phyloP scores from a whole-genome alignment of 768 basidiomycete species.

The Pleurotus platypus region DNA sequence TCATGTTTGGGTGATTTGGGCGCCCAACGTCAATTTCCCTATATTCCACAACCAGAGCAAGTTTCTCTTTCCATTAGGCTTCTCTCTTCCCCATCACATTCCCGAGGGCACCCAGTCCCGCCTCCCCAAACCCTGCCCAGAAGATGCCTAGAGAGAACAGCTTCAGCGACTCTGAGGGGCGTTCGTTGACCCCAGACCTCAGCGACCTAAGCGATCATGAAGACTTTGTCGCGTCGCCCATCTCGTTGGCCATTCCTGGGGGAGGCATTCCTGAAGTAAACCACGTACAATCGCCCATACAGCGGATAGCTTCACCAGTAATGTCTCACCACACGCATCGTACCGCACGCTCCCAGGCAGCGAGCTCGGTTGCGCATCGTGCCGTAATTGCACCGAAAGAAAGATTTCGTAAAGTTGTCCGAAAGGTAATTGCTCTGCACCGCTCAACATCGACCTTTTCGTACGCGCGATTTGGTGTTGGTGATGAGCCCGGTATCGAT shows the following conservation, averaged over 20 bases:
- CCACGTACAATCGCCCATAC: neutral
- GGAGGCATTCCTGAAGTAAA: neutral
- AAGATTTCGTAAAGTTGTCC: constrained; percentile 50
- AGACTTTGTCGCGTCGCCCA: neutral
- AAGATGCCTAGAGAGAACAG: constrained; percentile 68
- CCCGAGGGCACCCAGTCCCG: neutral
- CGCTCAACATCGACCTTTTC: constrained; percentile 42
- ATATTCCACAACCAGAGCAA: no score
- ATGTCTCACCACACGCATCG: constrained; percentile 10
- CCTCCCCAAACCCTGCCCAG: neutral
- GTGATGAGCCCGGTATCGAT: constrained; percentile 72
- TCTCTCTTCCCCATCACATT: neutral
- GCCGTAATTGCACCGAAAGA: constrained; percentile 37
- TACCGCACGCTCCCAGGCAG: constrained; percentile 13
- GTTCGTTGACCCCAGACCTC: constrained; percentile 64
- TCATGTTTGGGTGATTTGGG: neutral
- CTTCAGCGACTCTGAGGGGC: constrained; percentile 61
- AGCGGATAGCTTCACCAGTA: constrained; percentile 14
- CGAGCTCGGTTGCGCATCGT: constrained; percentile 10
- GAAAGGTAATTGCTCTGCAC: constrained; percentile 61
- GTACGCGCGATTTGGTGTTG: constrained; percentile 34
- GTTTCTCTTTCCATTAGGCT: neutral
- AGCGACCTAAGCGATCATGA: constrained; percentile 35
- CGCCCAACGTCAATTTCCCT: neutral
- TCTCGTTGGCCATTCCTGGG: neutral